Evolutionary conservation across 192 early-diverging fungal species (phyloP), one percentile per base, ranked within the genome.

Genomic region (Geosiphon pyriformis): DNA sequence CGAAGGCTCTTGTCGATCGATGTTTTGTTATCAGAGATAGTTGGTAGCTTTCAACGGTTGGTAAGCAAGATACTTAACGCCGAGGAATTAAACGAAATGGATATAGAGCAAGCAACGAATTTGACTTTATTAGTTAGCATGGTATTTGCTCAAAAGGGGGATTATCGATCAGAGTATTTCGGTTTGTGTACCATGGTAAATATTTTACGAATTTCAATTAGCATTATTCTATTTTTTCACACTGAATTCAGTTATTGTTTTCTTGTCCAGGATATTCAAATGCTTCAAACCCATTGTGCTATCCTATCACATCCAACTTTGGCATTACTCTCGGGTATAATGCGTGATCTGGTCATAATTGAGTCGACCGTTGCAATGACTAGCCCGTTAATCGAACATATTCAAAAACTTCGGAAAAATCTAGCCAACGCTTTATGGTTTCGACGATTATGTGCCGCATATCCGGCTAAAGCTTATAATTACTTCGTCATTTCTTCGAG

Each of bases 61-160:
- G 57, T 53, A 2, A 37, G 59, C 8, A 71, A 71, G 42, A 52
- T 59, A 37, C 56, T 50, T 22, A 60, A 42, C 10, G 11, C 47
- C 4, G 35, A 63, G 32, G 59, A 33, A 51, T 22, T 63, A 23
- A 65, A 69, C 51, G 23, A 31, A 35, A 55, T 54, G 7, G 58
- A 58, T 56, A 22, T 74, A 3, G 46, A 72, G 35, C 47, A 74
- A n/a, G 67, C 72, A 48, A 61, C 64, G 17, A 80, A 80, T 47
- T 56, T 77, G 20, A 61, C 61, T 6, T 51, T 62, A 12, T 49
- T 80, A 29, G 35, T 77, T 23, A 68, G 78, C 32, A 29, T 77
- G 18, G 61, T 80, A 50, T 51, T 80, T 52, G 64, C 76, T 2
- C 72, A 76, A 54, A 68, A 72, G 51, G 57, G 35, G 25, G 30